Base-by-base conservation (phyloP, 208 protist genomes). In the Leishmania arabica region DNA sequence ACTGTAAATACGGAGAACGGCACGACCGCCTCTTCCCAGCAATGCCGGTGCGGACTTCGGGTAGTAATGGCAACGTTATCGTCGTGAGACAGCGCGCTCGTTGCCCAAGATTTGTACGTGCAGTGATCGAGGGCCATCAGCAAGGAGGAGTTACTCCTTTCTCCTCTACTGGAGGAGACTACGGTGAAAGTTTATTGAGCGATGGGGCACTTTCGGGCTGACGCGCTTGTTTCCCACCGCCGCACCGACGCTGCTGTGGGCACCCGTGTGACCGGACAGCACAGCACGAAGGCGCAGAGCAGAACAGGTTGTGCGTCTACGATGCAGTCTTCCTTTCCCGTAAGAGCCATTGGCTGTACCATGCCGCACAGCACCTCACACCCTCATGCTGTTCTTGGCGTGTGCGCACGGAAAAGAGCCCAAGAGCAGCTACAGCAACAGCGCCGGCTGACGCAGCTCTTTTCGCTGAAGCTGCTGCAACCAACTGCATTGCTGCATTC, bases 1-100 rank as follows among this genome's bases (percentile, higher is more conserved):
- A 84, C 78, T 1, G 54, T 65, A 17, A 68, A 86, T 27, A 86
- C 82, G 21, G 77, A 79, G 19, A 76, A 90, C 37, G 83, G 86
- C 60, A 86, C 83, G 4, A 64, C 77, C 4, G 70, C 86, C 7
- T 68, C 21, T 40, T 8, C 31, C 4, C 31, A 5, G 31, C 27
- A 11, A 15, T 68, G 3, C 62, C 5, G 31, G 7, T 68, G 27
- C 31, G 31, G 62, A 17, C n/a, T 27, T 68, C 7, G 4, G 15
- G 15, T 19, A 64, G 87, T n/a, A 42, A 54, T 15, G 79, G 82
- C 6, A 80, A 89, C 75, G 76, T 87, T 56, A 73, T 89, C 47
- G 83, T 91, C 27, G 37, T 89, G 37, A 84, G 86, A 40, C 71
- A 62, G 0, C 53, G 27, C 19, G 42, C 37, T 68, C 62, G 40